A percentile compares a stretch with the other conserved stretches of the same genome.
phyloP scores from a whole-genome alignment of 2,329 filamentous ascomycete genomes.

The Monilinia aucupariae region DNA sequence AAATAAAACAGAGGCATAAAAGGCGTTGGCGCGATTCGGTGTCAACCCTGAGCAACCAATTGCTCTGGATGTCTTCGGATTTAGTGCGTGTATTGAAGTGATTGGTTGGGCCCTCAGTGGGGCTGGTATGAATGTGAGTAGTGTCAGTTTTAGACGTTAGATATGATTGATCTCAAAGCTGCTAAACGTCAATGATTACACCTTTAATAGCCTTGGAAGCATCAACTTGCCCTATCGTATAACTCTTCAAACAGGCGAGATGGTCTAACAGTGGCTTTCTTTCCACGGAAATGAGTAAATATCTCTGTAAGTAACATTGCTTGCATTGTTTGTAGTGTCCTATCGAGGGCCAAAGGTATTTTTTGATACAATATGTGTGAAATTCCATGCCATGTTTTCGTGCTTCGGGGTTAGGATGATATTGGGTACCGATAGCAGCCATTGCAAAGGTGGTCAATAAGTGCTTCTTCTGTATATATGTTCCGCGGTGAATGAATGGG shows the following conservation, averaged over 20 bases:
- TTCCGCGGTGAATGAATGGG: conserved; percentile 31
- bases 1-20: conserved; percentile 50
- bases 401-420: conserved; percentile 28
- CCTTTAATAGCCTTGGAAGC: not conserved
- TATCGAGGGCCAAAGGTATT: conserved; percentile 28
- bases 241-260: conserved; percentile 31
- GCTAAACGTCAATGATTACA: not conserved
- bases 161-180: conserved; percentile 7
- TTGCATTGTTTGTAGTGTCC: conserved; percentile 32
- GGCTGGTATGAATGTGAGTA: not conserved
- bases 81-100: conserved; percentile 1
- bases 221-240: conserved; percentile 28
- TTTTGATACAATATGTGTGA: conserved; percentile 30
- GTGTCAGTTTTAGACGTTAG: not conserved
- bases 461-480: conserved; percentile 25
- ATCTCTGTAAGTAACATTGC: conserved; percentile 34
- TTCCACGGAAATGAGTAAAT: conserved; percentile 32
- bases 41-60: conserved; percentile 50
- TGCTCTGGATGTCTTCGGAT: conserved; percentile 18
- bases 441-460: conserved; percentile 29
- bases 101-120: not conserved
- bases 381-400: conserved; percentile 29
- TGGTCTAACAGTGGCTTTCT: conserved; percentile 26
- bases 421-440: conserved; percentile 34
- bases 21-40: conserved; percentile 49